phyloP scores from a whole-genome alignment of 192 early-diverging fungal species.

The Entomortierella beljakovae region DNA sequence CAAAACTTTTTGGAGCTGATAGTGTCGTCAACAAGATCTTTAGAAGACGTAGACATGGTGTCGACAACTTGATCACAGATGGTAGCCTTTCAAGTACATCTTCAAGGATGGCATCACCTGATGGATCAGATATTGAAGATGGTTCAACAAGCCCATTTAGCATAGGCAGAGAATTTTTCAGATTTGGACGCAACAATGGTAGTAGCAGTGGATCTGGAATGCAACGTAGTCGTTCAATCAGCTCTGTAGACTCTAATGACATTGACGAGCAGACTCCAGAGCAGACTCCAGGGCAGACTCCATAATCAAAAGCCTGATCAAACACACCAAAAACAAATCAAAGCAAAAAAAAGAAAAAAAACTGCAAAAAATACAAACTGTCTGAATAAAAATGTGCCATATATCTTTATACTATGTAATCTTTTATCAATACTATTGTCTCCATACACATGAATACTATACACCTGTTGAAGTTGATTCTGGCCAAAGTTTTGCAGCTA shows the following conservation, averaged over 20 bases:
- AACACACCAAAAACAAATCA: no score
- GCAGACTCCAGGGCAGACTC: slow-evolving; percentile 14
- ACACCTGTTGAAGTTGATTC: not conserved
- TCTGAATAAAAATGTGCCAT: no score
- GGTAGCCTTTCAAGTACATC: slow-evolving; percentile 34
- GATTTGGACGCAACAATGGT: slow-evolving; percentile 23
- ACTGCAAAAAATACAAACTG: not conserved
- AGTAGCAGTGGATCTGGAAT: slow-evolving; percentile 20
- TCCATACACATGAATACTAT: not conserved
- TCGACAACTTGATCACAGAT: slow-evolving; percentile 35
- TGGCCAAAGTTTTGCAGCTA: slow-evolving; percentile 56
- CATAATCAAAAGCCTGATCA: no score
- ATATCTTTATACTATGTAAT: no score
- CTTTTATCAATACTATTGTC: no score
- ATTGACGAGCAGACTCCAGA: slow-evolving; percentile 27
- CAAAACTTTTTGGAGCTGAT: slow-evolving; percentile 70
- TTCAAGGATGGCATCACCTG: slow-evolving; percentile 37
- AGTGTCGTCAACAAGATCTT: slow-evolving; percentile 65
- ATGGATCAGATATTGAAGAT: slow-evolving; percentile 34
- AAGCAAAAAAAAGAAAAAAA: not conserved
- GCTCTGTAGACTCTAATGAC: slow-evolving; percentile 32
- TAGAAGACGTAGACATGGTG: slow-evolving; percentile 30
- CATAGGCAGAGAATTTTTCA: slow-evolving; percentile 28
- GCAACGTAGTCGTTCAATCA: slow-evolving; percentile 38
- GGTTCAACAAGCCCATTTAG: slow-evolving; percentile 16